These are phyloP conservation scores for Phytophthora sp. DNA, from an alignment of 352 stramenopile genomes.

Conservation along the genomic window DNA sequence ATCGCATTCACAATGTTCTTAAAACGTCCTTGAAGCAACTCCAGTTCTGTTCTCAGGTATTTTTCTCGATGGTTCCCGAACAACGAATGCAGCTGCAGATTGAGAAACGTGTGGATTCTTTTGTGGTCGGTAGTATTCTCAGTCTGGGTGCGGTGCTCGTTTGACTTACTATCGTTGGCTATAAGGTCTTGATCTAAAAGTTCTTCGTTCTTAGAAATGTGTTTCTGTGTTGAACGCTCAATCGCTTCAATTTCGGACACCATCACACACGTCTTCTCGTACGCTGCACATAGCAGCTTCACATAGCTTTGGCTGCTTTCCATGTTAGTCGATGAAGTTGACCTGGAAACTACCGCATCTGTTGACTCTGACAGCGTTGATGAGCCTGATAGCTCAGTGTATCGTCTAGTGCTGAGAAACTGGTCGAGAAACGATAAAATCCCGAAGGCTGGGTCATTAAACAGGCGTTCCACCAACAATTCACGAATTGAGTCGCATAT, in stretches of 20 bases:
- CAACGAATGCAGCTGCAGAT: conserved; percentile 77
- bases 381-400: conserved; percentile 14
- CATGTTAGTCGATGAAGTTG: neutral
- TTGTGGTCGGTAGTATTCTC: conserved; percentile 23
- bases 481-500: conserved; percentile 60
- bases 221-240: conserved; percentile 3
- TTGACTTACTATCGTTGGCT: neutral
- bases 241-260: conserved; percentile 54
- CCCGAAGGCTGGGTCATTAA: conserved; percentile 81
- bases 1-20: conserved; percentile 44
- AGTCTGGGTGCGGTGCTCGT: neutral
- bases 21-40: conserved; percentile 61
- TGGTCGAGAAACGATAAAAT: conserved; percentile 80
- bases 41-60: conserved; percentile 72
- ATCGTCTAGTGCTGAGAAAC: conserved; percentile 51
- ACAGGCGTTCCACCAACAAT: conserved; percentile 70
- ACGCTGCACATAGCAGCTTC: conserved; percentile 60
- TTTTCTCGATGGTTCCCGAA: conserved; percentile 76
- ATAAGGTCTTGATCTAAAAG: conserved; percentile 5
- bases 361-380: neutral
- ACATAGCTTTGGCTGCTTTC: conserved; percentile 64
- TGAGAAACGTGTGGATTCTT: conserved; percentile 75
- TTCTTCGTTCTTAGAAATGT: conserved; percentile 1
- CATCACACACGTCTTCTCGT: conserved; percentile 66
- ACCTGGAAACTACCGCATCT: neutral